Evolutionary conservation across 2,329 filamentous ascomycete species (phyloP).

Genomic region (Colletotrichum gloeosporioides): DNA sequence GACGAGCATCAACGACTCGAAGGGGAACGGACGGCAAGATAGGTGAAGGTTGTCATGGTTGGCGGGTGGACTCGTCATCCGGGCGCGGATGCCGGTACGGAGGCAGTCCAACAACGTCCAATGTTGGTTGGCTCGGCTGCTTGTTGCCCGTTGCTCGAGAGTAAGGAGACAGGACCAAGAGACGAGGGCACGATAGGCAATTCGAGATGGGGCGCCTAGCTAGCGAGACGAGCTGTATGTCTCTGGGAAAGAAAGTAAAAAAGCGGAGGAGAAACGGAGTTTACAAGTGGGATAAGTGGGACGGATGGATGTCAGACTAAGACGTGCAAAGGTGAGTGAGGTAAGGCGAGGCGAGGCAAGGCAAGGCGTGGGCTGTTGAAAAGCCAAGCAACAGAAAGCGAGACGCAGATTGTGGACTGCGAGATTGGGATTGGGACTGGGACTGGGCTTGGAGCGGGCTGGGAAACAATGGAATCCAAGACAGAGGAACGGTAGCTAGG

Average conservation of each 20-base stretch:
- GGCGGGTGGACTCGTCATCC: not conserved
- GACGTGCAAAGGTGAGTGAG: not conserved
- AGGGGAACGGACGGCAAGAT: constrained; percentile 1
- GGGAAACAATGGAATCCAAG: not conserved
- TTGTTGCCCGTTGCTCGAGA: not conserved
- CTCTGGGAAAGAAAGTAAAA: not conserved
- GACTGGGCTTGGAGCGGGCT: not conserved
- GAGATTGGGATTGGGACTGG: not conserved
- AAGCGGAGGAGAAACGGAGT: not conserved
- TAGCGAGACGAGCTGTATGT: not conserved
- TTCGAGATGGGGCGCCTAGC: not conserved
- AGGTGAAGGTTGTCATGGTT: not conserved
- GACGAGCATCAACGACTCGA: not conserved
- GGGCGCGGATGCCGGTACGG: not conserved
- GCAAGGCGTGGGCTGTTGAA: not conserved
- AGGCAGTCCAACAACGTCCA: not conserved
- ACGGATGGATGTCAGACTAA: not conserved
- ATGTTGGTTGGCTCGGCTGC: not conserved
- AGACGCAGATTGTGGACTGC: not conserved
- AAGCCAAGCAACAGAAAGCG: not conserved
- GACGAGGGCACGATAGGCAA: not conserved
- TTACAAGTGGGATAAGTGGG: not conserved
- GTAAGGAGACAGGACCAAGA: not conserved
- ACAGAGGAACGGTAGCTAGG: not conserved
- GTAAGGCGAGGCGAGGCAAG: not conserved